phyloP scores from a whole-genome alignment of 495 filamentous ascomycete genomes.

The Hyaloscypha bicolor region DNA sequence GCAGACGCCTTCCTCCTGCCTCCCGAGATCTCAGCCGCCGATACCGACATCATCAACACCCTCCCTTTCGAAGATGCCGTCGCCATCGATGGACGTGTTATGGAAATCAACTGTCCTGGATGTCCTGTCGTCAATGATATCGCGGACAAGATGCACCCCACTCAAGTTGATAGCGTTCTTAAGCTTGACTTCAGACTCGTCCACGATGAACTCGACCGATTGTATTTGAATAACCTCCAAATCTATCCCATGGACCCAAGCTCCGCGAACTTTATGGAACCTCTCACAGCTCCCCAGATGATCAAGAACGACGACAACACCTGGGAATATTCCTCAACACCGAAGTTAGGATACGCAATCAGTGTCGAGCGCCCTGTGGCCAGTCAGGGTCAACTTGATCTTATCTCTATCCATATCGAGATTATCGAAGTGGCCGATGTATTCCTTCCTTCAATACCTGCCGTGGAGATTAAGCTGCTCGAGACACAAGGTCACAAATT shows the following conservation, averaged over 20 bases:
- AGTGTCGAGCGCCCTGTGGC: constrained; percentile 19
- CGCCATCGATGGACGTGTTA: constrained; percentile 10
- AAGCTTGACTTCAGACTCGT: constrained; percentile 28
- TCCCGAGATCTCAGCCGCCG: constrained; percentile 24
- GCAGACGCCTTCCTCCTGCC: constrained; percentile 29
- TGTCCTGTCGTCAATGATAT: constrained; percentile 27
- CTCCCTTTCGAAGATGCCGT: constrained; percentile 28
- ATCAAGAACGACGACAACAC: constrained; percentile 15
- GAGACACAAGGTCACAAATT: constrained; percentile 45
- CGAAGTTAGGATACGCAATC: constrained; percentile 27
- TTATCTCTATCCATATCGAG: constrained; percentile 48
- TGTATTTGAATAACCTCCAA: constrained; percentile 29
- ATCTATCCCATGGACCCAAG: constrained; percentile 29
- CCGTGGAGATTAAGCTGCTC: constrained; percentile 46
- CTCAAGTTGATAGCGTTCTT: constrained; percentile 26
- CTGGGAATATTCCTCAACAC: constrained; percentile 17
- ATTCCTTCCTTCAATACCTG: constrained; percentile 49
- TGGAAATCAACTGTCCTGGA: constrained; percentile 29
- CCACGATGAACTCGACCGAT: constrained; percentile 23
- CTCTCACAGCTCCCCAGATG: constrained; percentile 27
- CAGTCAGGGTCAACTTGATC: constrained; percentile 38
- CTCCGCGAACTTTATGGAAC: constrained; percentile 13
- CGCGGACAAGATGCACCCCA: constrained; percentile 17
- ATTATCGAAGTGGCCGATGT: constrained; percentile 51
- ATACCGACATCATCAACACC: constrained; percentile 27